Percentiles rank a stretch among this genome's conserved stretches.
These are phyloP conservation scores for Steccherinum ochraceum DNA, from an alignment of 768 basidiomycete species.

Conservation along the genomic window DNA sequence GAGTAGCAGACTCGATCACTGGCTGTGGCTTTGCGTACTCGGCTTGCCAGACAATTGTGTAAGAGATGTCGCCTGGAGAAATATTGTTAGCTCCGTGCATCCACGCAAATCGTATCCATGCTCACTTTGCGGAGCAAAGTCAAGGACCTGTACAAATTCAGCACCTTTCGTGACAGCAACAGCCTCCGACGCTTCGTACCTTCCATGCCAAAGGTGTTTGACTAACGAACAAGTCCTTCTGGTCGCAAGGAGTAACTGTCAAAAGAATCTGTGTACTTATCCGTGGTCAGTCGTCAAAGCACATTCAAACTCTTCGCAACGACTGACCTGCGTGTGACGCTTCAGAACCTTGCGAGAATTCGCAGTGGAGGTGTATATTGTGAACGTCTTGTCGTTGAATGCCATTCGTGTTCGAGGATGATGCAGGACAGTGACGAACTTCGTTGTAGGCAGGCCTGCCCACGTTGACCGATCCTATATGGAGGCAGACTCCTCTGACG, in stretches of 20 bases:
- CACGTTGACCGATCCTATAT: too few species aligned
- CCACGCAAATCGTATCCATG: neutral
- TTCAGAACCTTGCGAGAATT: neutral
- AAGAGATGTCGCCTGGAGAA: neutral
- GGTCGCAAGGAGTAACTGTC: neutral
- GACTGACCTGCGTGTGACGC: neutral
- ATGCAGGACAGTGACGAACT: too few species aligned
- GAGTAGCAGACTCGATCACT: neutral
- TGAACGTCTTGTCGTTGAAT: neutral
- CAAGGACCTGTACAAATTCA: neutral
- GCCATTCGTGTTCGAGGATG: too few species aligned
- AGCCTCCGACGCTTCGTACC: neutral
- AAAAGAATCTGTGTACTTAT: neutral
- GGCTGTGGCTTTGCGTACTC: neutral
- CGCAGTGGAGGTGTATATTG: constrained; percentile 1
- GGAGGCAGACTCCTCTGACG: too few species aligned
- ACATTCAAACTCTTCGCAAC: neutral
- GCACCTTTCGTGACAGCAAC: too few species aligned
- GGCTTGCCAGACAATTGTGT: constrained; percentile 1
- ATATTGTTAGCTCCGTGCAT: neutral
- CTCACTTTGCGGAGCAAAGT: neutral
- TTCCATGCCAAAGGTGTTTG: constrained; percentile 1
- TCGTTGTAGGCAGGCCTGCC: too few species aligned
- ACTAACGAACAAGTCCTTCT: neutral
- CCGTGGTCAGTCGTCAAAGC: neutral